Conservation (phyloP, 2,329 filamentous ascomycete genomes). For the Aureobasidium lini region DNA sequence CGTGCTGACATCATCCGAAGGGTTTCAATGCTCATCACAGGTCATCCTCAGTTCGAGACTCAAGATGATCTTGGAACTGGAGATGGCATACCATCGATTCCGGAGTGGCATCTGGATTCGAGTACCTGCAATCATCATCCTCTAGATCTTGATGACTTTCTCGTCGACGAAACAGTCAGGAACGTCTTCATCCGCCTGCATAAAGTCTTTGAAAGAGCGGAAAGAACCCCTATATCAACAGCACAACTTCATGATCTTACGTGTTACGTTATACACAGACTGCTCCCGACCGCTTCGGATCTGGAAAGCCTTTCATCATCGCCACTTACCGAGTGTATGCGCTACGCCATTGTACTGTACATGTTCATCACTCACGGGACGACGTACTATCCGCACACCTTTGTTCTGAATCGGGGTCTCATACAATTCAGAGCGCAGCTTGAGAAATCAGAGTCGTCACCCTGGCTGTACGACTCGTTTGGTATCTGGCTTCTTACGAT, state of each 20-base stretch:
- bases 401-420: neutral
- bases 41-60: neutral
- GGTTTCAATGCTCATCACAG: neutral
- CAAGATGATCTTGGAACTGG: neutral
- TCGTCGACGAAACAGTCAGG: neutral
- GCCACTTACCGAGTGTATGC: neutral
- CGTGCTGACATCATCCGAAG: neutral
- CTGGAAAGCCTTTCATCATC: neutral
- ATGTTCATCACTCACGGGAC: constrained; percentile 5
- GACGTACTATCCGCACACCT: neutral
- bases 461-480: neutral
- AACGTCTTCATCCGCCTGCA: neutral
- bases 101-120: neutral
- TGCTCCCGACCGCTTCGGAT: neutral
- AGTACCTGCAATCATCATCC: neutral
- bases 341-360: neutral
- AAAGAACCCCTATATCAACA: neutral
- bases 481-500: neutral
- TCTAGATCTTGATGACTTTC: neutral
- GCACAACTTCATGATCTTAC: neutral
- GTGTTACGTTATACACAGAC: constrained; percentile 6
- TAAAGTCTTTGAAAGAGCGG: neutral
- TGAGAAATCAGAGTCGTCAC: neutral
- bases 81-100: neutral
- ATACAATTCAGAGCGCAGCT: neutral